Base-by-base conservation (phyloP, 2,329 filamentous ascomycete genomes). In the Fusarium piperis region DNA sequence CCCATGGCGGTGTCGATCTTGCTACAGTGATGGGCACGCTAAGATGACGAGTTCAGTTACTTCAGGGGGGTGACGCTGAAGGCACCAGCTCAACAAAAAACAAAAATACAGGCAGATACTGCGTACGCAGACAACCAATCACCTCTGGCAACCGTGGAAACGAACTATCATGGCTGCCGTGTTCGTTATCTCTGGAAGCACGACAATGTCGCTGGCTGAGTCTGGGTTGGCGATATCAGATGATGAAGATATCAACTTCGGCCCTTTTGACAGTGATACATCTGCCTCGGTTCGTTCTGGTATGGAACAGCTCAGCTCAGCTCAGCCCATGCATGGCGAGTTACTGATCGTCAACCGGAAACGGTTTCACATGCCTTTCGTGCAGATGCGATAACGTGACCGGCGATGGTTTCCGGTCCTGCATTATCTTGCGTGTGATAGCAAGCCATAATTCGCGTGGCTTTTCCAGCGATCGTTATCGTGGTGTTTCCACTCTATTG, bases 51-150 rank as follows among this genome's bases (percentile, higher is more conserved):
- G 64, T 65, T 65, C 56, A 72, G 48, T 52, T 59, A 35, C 7
- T 66, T 46, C 57, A 64, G 56, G 67, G 57, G 57, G 55, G 56
- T 58, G 62, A 36, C 59, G 32, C 10, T 39, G 15, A 23, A 16
- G 23, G 23, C 35, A 67, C 67, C 61, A 39, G 38, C 67, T 71
- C 70, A 72, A 73, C 70, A 71, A 65, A 70, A 70, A 48, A 28
- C 16, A 18, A 48, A 48, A n/a, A 48, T n/a, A 48, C 20, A 48
- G 44, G 44, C 26, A 48, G 26, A 48, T 48, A 48, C 44, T 46
- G 23, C 44, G 44, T 48, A 48, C 18, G 46, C 39, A 44, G 41
- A 33, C 30, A 38, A 18, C 62, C 62, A 72, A 70, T 70, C 55
- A 72, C 46, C 13, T 28, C 41, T 44, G 59, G 51, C 35, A 56